Evolutionary conservation across 169 alveolate genomes (phyloP).

Genomic region (Plasmodium cynomolgi): DNA sequence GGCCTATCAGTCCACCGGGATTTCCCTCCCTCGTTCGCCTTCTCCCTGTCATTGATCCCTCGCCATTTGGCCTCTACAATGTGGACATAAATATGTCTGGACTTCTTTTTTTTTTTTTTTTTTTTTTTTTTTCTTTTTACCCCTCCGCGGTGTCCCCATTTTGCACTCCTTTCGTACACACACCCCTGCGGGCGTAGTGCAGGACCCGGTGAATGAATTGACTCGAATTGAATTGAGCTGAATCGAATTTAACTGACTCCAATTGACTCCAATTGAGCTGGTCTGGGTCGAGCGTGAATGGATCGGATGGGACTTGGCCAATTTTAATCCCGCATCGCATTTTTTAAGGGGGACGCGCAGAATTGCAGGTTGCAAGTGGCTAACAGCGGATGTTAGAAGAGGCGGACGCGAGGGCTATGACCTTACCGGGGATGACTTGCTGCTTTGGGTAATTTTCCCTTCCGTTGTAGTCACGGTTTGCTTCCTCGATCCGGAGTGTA

Average conservation of each 20-base stretch:
- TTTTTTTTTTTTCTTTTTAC: background rate
- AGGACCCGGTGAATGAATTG: background rate
- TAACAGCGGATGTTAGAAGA: background rate
- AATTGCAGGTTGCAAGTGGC: too few species aligned
- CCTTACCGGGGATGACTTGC: background rate
- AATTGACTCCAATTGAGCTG: conserved; percentile 1
- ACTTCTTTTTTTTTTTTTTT: background rate
- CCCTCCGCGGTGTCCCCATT: background rate
- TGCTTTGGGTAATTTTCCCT: background rate
- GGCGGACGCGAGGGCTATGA: background rate
- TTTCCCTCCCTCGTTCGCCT: background rate
- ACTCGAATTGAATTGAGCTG: conserved; percentile 1
- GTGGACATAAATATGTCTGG: background rate
- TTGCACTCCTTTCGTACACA: background rate
- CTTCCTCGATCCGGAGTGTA: background rate
- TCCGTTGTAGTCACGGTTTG: background rate
- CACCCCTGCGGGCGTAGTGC: background rate
- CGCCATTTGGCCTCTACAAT: background rate
- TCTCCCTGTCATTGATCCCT: background rate
- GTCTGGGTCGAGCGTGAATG: background rate
- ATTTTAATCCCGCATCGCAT: background rate
- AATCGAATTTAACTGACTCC: background rate
- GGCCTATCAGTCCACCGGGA: background rate
- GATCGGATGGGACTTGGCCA: background rate
- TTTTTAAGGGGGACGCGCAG: background rate